Evolutionary conservation across 1,284 basidiomycete species (phyloP).

Genomic region (Amylostereum areolatum): DNA sequence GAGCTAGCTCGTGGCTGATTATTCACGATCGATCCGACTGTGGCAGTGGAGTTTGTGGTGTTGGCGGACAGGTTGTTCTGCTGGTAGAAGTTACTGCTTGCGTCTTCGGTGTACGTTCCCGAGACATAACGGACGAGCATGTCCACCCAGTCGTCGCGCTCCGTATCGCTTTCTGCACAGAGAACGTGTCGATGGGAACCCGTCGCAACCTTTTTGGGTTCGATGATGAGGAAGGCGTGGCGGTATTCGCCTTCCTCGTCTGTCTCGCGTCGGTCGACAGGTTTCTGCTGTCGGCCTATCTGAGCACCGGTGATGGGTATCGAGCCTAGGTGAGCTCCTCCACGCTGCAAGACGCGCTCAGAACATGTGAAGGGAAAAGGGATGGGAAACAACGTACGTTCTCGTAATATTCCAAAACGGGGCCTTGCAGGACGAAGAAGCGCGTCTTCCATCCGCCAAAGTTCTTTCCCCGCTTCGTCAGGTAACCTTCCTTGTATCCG

Average conservation of each 20-base stretch:
- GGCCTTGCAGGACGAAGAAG: conserved; percentile 87
- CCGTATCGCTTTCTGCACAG: conserved; percentile 91
- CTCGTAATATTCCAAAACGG: conserved; percentile 91
- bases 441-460: conserved; percentile 96
- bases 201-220: conserved; percentile 67
- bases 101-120: conserved; percentile 65
- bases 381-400: conserved; percentile 53
- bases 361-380: conserved; percentile 2
- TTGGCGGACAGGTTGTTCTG: conserved; percentile 13
- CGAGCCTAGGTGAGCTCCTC: conserved; percentile 85
- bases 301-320: conserved; percentile 85
- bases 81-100: conserved; percentile 9
- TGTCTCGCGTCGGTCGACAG: conserved; percentile 36
- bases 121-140: conserved; percentile 83
- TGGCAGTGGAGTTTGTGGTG: conserved; percentile 6
- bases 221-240: conserved; percentile 96
- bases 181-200: conserved; percentile 84
- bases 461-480: conserved; percentile 95
- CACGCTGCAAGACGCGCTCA: conserved; percentile 51
- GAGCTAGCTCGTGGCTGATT: conserved; percentile 52
- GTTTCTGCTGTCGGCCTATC: conserved; percentile 65
- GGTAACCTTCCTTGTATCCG: conserved; percentile 91
- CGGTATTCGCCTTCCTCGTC: conserved; percentile 92
- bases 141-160: conserved; percentile 93
- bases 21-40: conserved; percentile 4